Evolutionary conservation across 75 land plant genomes (phyloP).

Genomic region (Chamaecyparis obtusa): DNA sequence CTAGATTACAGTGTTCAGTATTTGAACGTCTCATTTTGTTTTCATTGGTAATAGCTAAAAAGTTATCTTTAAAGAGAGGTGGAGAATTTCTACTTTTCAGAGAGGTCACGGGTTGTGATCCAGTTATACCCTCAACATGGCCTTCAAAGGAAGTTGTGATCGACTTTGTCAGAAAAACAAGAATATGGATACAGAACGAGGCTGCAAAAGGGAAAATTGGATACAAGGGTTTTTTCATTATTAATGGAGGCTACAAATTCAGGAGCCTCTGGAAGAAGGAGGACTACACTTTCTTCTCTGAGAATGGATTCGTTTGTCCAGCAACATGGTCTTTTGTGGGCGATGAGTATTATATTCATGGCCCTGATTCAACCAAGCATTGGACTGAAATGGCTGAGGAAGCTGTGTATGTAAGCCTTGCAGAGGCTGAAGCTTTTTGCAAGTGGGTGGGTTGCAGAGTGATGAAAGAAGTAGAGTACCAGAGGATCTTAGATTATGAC

Average conservation of each 20-base stretch:
- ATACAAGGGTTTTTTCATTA: constrained; percentile 21
- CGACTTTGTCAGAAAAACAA: constrained; percentile 13
- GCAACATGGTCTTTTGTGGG: constrained; percentile 37
- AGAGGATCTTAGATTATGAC: constrained; percentile 11
- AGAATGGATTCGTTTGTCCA: constrained; percentile 13
- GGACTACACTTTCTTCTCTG: constrained; percentile 23
- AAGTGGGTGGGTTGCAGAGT: constrained; percentile 29
- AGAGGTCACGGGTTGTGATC: too few relatives aligned
- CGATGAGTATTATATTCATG: constrained; percentile 27
- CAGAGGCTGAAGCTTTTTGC: constrained; percentile 46
- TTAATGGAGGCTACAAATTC: constrained; percentile 26
- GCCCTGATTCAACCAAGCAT: constrained; percentile 4
- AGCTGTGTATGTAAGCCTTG: constrained; percentile 42
- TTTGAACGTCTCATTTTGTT: too few relatives aligned
- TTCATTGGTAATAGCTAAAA: too few relatives aligned
- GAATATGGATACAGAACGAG: constrained; percentile 5
- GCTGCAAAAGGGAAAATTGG: constrained; percentile 2
- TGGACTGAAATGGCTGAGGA: constrained; percentile 26
- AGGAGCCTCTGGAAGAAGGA: constrained; percentile 21
- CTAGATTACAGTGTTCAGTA: too few relatives aligned
- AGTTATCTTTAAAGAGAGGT: too few relatives aligned
- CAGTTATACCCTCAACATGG: constrained; percentile 27
- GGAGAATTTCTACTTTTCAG: too few relatives aligned
- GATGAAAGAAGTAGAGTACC: constrained; percentile 44
- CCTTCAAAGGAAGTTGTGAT: constrained; percentile 17